Evolutionary conservation across 352 stramenopile species (phyloP), one percentile per base, ranked within the genome.

Genomic region (Halophytophthora polymorphica): DNA sequence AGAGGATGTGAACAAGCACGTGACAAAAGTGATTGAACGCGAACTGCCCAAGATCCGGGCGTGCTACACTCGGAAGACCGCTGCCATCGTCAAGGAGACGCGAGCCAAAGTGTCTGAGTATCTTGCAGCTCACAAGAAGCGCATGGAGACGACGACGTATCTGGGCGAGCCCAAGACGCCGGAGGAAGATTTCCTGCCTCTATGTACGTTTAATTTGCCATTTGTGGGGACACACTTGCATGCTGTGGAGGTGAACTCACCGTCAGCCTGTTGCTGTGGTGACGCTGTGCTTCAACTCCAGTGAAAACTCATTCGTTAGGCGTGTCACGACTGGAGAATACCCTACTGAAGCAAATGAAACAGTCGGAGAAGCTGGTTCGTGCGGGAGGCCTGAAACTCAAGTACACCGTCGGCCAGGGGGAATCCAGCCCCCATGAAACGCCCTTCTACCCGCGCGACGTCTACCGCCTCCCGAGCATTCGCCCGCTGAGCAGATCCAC

Each of bases 401-500:
- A 59, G 45, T 81, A 79, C 35, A 43, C 36, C 25, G 64, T 66
- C 11, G 46, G 65, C 2, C 53, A 35, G 41, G 62, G 55, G 15
- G 69, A 80, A 45, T 49, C 49, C 7, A 56, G 55, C 12, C n/a
- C 28, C 12, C 29, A 60, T 13, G 53, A 71, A 23, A 56, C 56
- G 19, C 48, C 40, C 2, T 18, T 63, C 11, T 54, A 47, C 25
- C 58, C 69, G 17, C 43, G 44, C 13, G 58, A 68, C 36, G 63
- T 78, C 5, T 75, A 64, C 47, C 59, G 65, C 25, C 41, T 81
- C 10, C 63, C 62, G 19, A 59, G 28, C 15, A 65, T 88, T 23
- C 71, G 64, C 7, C 70, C 69, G n/a, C 58, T 89, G 33, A 87
- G 78, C 49, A 79, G 57, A 61, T 86, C 73, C 33, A 92, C 82